phyloP scores from a whole-genome alignment of 768 basidiomycete genomes.

The Boletus bicolor region DNA sequence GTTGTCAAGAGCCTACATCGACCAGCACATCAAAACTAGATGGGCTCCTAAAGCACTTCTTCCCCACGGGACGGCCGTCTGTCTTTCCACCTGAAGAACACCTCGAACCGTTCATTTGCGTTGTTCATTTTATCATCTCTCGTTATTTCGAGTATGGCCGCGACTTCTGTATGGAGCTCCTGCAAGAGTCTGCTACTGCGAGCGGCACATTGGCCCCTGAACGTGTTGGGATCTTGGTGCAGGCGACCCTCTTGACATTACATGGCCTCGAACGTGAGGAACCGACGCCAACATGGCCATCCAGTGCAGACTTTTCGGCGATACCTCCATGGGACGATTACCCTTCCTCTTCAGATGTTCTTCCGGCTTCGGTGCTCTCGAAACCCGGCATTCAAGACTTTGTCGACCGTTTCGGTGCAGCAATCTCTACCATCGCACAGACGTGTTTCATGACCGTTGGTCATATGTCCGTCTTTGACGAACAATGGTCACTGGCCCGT shows the following conservation, averaged over 20 bases:
- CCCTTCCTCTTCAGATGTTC: conserved; percentile 60
- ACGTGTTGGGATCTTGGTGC: conserved; percentile 67
- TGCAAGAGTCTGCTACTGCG: conserved; percentile 61
- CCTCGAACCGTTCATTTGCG: conserved; percentile 71
- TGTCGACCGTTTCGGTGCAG: conserved; percentile 58
- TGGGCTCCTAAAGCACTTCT: conserved; percentile 67
- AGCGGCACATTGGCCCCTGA: conserved; percentile 61
- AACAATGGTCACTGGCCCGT: conserved; percentile 70
- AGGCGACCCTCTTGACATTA: conserved; percentile 73
- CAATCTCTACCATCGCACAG: conserved; percentile 54
- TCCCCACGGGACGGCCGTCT: conserved; percentile 63
- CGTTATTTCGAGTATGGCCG: conserved; percentile 83
- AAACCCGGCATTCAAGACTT: conserved; percentile 74
- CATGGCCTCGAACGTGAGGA: conserved; percentile 71
- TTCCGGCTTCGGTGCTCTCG: conserved; percentile 51
- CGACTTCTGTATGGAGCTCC: conserved; percentile 75
- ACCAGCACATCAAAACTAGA: conserved; percentile 82
- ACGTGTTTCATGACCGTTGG: conserved; percentile 65
- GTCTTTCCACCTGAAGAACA: conserved; percentile 71
- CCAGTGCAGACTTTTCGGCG: conserved; percentile 61
- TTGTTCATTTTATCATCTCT: conserved; percentile 78
- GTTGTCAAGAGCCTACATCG: conserved; percentile 81
- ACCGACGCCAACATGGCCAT: conserved; percentile 73
- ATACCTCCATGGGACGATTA: conserved; percentile 60
- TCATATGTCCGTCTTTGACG: conserved; percentile 79